Percentiles rank a stretch among this genome's conserved stretches.
phyloP scores from a whole-genome alignment of 495 filamentous ascomycete species.

The Paragyromitra xinjiangensis region DNA sequence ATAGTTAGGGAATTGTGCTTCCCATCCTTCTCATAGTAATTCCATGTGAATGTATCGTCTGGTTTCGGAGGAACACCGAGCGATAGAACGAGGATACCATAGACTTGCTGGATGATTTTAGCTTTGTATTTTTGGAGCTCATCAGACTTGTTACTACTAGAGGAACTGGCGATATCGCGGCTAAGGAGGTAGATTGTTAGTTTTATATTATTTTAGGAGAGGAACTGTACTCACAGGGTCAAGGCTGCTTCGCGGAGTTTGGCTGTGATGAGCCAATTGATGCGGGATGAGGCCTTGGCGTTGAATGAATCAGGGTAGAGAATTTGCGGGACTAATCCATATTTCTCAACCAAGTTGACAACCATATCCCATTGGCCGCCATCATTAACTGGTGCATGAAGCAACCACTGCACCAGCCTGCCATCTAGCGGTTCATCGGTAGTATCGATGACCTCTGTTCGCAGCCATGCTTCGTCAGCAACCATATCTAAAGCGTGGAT shows the following conservation, averaged over 20 bases:
- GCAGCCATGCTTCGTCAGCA: conserved; percentile 2
- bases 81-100: conserved; percentile 78
- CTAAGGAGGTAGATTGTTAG: conserved; percentile 36
- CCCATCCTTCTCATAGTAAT: conserved; percentile 74
- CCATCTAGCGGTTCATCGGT: conserved; percentile 71
- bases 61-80: conserved; percentile 78
- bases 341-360: conserved; percentile 83
- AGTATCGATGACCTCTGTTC: conserved; percentile 72
- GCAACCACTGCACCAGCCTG: conserved; percentile 72
- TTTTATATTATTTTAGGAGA: neutral
- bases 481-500: neutral
- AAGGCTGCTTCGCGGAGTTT: conserved; percentile 88
- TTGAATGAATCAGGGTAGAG: conserved; percentile 83
- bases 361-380: conserved; percentile 96
- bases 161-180: conserved; percentile 39
- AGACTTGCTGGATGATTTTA: conserved; percentile 78
- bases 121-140: conserved; percentile 64
- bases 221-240: conserved; percentile 63
- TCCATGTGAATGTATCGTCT: conserved; percentile 75
- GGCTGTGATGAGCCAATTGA: conserved; percentile 79
- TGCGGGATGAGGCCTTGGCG: conserved; percentile 70
- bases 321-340: conserved; percentile 77
- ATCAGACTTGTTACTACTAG: conserved; percentile 28
- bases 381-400: conserved; percentile 74
- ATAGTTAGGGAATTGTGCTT: conserved; percentile 67